These are phyloP conservation scores for Calonectria henricotiae DNA, from an alignment of 2,329 filamentous ascomycete genomes.

Conservation along the genomic window DNA sequence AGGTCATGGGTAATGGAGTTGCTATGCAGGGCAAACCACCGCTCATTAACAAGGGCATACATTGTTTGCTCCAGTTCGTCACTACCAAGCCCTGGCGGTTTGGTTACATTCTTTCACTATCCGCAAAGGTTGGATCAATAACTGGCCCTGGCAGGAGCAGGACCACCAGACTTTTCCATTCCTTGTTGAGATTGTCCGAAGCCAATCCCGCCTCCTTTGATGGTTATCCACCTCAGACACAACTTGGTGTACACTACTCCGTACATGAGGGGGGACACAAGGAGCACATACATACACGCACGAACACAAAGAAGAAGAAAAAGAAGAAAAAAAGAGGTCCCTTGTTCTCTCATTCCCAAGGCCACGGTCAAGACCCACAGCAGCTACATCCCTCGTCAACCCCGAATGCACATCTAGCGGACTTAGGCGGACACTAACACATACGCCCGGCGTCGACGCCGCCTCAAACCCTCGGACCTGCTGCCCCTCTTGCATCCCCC, in stretches of 20 bases:
- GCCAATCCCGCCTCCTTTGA: background rate
- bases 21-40: background rate
- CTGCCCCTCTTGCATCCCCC: background rate
- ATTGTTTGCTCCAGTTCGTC: no score
- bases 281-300: background rate
- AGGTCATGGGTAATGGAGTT: background rate
- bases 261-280: background rate
- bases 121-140: background rate
- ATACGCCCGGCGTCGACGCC: slow-evolving; percentile 28
- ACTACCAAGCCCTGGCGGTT: no score
- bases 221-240: background rate
- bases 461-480: slow-evolving; percentile 17
- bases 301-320: background rate
- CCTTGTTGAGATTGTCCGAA: background rate
- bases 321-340: background rate
- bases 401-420: slow-evolving; percentile 26
- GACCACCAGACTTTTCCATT: slow-evolving; percentile 5
- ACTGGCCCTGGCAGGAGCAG: background rate
- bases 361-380: slow-evolving; percentile 2
- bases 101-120: background rate
- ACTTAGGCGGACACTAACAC: slow-evolving; percentile 26
- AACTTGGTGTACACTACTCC: background rate
- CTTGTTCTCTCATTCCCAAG: background rate
- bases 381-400: slow-evolving; percentile 5
- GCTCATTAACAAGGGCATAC: background rate